These are phyloP conservation scores for Beta vulgaris DNA, from an alignment of 148 eudicot species.

Conservation along the genomic window DNA sequence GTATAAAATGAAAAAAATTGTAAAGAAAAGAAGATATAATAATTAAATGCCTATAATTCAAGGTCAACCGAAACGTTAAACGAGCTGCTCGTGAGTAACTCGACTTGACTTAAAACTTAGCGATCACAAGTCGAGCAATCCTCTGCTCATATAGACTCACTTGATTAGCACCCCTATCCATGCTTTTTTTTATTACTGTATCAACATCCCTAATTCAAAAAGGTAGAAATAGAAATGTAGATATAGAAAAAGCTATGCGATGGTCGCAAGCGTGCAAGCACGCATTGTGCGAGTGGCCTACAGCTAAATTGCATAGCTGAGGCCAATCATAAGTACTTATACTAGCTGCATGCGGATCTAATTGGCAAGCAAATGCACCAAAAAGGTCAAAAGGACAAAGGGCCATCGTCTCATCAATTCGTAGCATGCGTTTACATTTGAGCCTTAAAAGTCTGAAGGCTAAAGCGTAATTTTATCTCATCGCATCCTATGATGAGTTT, in stretches of 20 bases:
- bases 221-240: neutral
- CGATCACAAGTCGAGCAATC: no score
- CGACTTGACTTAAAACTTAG: no score
- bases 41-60: no score
- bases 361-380: neutral
- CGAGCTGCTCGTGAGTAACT: no score
- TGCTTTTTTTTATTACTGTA: no score
- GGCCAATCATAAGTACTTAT: neutral
- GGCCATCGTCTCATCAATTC: neutral
- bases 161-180: no score
- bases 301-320: neutral
- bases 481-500: neutral
- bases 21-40: no score
- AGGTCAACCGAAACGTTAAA: no score
- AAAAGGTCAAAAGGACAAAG: neutral
- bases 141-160: no score
- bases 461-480: neutral
- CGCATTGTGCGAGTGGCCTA: neutral
- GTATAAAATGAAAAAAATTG: no score
- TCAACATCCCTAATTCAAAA: no score
- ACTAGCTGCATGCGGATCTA: constrained; percentile 9
- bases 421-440: constrained; percentile 1
- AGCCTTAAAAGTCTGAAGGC: neutral
- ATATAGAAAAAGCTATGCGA: neutral
- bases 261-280: neutral